A percentile compares a stretch with the other conserved stretches of the same genome.
Evolutionary conservation across 257 asterid species (phyloP).

Genomic region (Nicotiana noctiflora): DNA sequence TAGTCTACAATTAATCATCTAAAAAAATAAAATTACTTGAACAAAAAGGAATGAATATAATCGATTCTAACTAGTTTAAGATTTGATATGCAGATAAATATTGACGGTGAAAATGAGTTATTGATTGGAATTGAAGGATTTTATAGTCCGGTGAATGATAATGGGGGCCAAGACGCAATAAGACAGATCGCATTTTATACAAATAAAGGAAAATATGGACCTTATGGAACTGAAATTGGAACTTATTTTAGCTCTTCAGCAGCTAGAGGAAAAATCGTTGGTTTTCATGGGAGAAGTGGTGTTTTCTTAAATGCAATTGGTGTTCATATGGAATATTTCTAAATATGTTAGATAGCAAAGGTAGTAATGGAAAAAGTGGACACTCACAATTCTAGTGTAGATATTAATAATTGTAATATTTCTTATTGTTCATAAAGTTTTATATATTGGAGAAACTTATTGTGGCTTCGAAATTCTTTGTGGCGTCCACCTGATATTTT

Average conservation of each 20-base stretch:
- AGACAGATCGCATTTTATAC: conserved; percentile 7
- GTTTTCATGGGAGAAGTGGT: conserved; percentile 12
- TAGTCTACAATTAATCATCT: too few species aligned
- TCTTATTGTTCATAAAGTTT: too few species aligned
- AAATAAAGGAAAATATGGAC: conserved; percentile 11
- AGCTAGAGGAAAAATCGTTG: conserved; percentile 9
- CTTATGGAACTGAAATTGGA: conserved; percentile 15
- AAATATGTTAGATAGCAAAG: too few species aligned
- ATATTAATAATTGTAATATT: too few species aligned
- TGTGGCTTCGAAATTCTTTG: too few species aligned
- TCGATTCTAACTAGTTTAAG: too few species aligned
- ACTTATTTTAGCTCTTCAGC: conserved; percentile 11
- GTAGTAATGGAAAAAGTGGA: not conserved
- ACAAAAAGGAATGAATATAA: too few species aligned
- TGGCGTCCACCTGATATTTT: too few species aligned
- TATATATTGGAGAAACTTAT: too few species aligned
- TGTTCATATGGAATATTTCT: conserved; percentile 14
- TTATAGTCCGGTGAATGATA: not conserved
- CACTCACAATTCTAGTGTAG: not conserved
- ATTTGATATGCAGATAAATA: not conserved
- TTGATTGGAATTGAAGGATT: conserved; percentile 1
- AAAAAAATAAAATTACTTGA: too few species aligned
- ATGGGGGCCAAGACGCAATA: not conserved
- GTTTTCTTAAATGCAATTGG: conserved; percentile 6
- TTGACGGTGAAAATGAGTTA: not conserved